phyloP scores from a whole-genome alignment of 352 stramenopile genomes.

The Globisporangium nodosum region DNA sequence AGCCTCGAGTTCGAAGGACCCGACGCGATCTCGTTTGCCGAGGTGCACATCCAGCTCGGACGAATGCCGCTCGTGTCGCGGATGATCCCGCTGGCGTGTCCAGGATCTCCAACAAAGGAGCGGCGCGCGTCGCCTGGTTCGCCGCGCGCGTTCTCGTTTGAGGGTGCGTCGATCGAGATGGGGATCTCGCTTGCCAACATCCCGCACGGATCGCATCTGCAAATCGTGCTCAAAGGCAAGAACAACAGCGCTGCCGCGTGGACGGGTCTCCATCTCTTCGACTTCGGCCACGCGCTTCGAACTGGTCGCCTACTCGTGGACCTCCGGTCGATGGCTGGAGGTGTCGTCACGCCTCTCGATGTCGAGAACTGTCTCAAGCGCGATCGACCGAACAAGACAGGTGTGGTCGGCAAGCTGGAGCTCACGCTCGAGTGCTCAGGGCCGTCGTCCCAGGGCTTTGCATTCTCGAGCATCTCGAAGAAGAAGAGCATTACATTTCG shows the following conservation, averaged over 20 bases:
- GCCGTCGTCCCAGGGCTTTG: slow-evolving; percentile 33
- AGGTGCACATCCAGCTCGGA: slow-evolving; percentile 26
- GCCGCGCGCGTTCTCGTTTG: slow-evolving; percentile 7
- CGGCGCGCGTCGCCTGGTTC: slow-evolving; percentile 5
- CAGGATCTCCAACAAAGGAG: slow-evolving; percentile 18
- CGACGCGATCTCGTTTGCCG: slow-evolving; percentile 11
- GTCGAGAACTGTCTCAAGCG: slow-evolving; percentile 67
- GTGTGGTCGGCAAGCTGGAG: slow-evolving; percentile 34
- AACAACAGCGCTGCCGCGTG: slow-evolving; percentile 33
- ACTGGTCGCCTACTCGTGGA: slow-evolving; percentile 43
- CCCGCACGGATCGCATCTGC: slow-evolving; percentile 68
- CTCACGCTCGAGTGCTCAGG: slow-evolving; percentile 45
- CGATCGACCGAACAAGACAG: slow-evolving; percentile 22
- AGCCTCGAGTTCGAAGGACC: slow-evolving; percentile 6
- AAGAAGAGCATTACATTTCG: slow-evolving; percentile 57
- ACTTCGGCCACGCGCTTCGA: slow-evolving; percentile 72
- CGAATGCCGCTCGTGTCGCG: slow-evolving; percentile 17
- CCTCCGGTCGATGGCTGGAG: slow-evolving; percentile 2
- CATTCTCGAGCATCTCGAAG: slow-evolving; percentile 49
- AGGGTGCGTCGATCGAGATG: slow-evolving; percentile 7
- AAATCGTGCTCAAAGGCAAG: slow-evolving; percentile 51
- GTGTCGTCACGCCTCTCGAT: slow-evolving; percentile 55
- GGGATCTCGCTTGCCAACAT: slow-evolving; percentile 53
- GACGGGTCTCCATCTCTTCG: slow-evolving; percentile 72
- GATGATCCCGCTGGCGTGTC: slow-evolving; percentile 9